phyloP scores from a whole-genome alignment of 257 asterid genomes.

The Coffea canephora region DNA sequence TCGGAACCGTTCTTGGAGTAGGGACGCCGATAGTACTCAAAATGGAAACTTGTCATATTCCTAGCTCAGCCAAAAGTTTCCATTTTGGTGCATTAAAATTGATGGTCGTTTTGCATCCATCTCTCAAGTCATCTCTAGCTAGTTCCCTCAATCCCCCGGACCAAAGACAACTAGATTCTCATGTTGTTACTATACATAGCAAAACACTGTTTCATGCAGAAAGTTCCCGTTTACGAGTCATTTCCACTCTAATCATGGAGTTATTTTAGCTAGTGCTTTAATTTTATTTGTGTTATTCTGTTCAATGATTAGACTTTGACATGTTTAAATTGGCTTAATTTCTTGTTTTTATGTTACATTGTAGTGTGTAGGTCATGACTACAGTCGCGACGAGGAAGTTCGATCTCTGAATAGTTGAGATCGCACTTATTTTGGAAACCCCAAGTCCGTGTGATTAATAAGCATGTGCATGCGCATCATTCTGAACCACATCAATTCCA shows the following conservation, averaged over 20 bases:
- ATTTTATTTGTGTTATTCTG: no score
- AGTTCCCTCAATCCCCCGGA: background rate
- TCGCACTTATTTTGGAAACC: background rate
- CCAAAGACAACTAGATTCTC: background rate
- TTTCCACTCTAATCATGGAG: background rate
- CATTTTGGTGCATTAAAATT: background rate
- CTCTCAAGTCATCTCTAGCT: background rate
- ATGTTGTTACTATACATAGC: background rate
- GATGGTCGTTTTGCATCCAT: background rate
- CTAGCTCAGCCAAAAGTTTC: background rate
- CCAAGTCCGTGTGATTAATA: background rate
- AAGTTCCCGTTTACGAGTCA: background rate
- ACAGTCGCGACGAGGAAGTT: no score
- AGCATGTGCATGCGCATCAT: no score
- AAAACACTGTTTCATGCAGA: background rate
- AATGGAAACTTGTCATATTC: conserved; percentile 13
- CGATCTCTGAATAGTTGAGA: background rate
- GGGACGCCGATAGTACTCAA: background rate
- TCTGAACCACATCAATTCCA: background rate
- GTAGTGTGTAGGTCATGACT: background rate
- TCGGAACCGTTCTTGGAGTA: background rate
- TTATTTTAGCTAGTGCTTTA: background rate
- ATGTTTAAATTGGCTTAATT: no score
- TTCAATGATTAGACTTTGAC: no score
- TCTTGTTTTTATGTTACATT: background rate